Percentiles rank a stretch among this genome's conserved stretches.
These are phyloP conservation scores for Talaromyces sp. DNA, from an alignment of 2,329 filamentous ascomycete genomes.

Conservation along the genomic window DNA sequence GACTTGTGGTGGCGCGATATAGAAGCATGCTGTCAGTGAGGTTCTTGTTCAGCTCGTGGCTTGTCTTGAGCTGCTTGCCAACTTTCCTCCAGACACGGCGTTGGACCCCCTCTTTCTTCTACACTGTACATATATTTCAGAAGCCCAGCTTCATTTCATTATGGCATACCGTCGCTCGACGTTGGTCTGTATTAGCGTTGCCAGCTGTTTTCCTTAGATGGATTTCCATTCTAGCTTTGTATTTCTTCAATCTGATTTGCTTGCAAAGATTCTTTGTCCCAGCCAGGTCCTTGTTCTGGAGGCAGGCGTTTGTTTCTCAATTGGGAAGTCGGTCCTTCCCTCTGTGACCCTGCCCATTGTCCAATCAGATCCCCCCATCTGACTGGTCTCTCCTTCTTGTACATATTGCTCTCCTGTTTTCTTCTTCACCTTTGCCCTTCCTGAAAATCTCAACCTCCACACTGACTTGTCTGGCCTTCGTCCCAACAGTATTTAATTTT, in stretches of 20 bases:
- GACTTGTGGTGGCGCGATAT: constrained; percentile 28
- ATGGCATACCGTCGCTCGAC: background rate
- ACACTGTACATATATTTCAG: constrained; percentile 5
- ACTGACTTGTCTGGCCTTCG: background rate
- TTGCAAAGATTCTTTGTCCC: background rate
- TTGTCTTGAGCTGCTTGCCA: background rate
- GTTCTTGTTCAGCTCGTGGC: background rate
- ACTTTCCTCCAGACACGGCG: background rate
- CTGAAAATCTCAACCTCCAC: background rate
- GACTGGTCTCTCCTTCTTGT: background rate
- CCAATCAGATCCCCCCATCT: background rate
- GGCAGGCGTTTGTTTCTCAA: background rate
- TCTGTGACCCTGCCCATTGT: background rate
- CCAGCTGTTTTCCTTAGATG: background rate
- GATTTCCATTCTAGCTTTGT: background rate
- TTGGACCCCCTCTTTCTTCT: background rate
- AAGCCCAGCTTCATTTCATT: background rate
- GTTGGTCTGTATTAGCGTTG: background rate
- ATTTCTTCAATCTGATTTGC: background rate
- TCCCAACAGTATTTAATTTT: background rate
- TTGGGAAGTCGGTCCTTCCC: background rate
- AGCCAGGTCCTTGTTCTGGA: background rate
- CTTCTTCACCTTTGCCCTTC: background rate
- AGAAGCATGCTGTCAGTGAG: constrained; percentile 5
- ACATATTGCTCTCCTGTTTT: background rate